A percentile compares a stretch with the other conserved stretches of the same genome.
Evolutionary conservation across 2,329 filamentous ascomycete species (phyloP).

Genomic region (Diaporthe longicolla): DNA sequence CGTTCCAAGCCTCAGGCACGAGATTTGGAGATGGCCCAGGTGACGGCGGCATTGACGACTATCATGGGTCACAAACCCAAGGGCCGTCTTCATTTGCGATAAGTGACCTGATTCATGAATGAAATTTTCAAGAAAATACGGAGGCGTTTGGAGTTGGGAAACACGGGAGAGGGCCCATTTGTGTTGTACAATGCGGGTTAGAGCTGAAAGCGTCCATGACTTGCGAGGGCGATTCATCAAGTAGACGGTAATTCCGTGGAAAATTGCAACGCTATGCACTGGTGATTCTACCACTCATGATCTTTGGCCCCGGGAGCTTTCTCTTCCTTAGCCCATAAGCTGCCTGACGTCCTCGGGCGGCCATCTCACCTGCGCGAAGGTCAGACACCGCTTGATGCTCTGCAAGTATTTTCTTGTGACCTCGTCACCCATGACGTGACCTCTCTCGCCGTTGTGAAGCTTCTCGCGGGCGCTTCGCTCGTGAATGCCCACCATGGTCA

Average conservation of each 20-base stretch:
- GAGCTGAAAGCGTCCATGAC: background rate
- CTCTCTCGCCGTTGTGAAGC: slow-evolving; percentile 87
- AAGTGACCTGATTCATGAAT: slow-evolving; percentile 18
- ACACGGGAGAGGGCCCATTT: background rate
- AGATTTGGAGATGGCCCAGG: slow-evolving; percentile 18
- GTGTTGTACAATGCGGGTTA: slow-evolving; percentile 25
- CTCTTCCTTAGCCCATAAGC: slow-evolving; percentile 85
- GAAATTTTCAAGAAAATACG: slow-evolving; percentile 11
- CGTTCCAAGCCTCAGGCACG: slow-evolving; percentile 12
- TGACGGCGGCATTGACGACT: slow-evolving; percentile 10
- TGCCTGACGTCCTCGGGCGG: slow-evolving; percentile 92
- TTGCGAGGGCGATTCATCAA: background rate
- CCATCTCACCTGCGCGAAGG: slow-evolving; percentile 97
- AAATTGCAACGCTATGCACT: slow-evolving; percentile 15
- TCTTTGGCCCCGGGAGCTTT: background rate
- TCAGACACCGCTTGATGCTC: slow-evolving; percentile 96
- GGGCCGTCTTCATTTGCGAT: slow-evolving; percentile 7
- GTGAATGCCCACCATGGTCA: slow-evolving; percentile 99
- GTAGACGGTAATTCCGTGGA: background rate
- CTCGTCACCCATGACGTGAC: slow-evolving; percentile 98
- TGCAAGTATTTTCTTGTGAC: slow-evolving; percentile 95
- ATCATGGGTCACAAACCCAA: slow-evolving; percentile 17
- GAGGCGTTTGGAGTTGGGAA: slow-evolving; percentile 42
- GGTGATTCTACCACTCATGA: background rate
- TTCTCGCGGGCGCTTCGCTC: slow-evolving; percentile 96